Conservation (phyloP, 805 yeast species). For the Metschnikowia koreensis region DNA sequence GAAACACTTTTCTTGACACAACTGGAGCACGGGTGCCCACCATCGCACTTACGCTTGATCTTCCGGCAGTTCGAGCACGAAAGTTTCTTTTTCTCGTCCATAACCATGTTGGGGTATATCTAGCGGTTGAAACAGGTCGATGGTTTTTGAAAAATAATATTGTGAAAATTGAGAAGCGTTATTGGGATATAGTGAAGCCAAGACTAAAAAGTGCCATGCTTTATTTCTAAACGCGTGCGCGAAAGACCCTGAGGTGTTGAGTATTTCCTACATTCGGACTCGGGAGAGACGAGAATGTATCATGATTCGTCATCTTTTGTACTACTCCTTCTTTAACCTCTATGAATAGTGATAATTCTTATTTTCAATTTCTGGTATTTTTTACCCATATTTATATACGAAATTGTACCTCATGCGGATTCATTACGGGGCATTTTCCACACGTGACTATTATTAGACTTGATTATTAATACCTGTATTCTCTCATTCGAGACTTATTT, state of each 20-base stretch:
- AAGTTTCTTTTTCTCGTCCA: constrained; percentile 9
- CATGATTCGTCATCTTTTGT: too few relatives aligned
- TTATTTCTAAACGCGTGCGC: neutral
- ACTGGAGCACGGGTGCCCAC: constrained; percentile 17
- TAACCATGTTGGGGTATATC: neutral
- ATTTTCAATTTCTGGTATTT: too few relatives aligned
- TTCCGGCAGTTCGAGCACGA: constrained; percentile 20
- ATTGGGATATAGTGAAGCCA: neutral
- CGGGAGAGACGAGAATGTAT: too few relatives aligned
- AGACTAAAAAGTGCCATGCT: neutral
- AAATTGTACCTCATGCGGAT: too few relatives aligned
- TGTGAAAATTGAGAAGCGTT: neutral
- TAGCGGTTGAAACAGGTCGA: neutral
- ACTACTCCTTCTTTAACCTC: too few relatives aligned
- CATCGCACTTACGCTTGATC: constrained; percentile 20
- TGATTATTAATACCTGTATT: too few relatives aligned
- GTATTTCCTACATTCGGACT: too few relatives aligned
- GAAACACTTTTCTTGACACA: constrained; percentile 12
- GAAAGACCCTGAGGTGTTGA: neutral
- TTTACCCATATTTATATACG: too few relatives aligned
- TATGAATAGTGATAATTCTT: too few relatives aligned
- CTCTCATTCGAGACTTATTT: too few relatives aligned
- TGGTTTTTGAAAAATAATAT: neutral
- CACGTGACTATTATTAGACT: too few relatives aligned
- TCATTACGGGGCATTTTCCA: too few relatives aligned